phyloP scores from a whole-genome alignment of 169 alveolate genomes.

The Plasmodium reichenowi region DNA sequence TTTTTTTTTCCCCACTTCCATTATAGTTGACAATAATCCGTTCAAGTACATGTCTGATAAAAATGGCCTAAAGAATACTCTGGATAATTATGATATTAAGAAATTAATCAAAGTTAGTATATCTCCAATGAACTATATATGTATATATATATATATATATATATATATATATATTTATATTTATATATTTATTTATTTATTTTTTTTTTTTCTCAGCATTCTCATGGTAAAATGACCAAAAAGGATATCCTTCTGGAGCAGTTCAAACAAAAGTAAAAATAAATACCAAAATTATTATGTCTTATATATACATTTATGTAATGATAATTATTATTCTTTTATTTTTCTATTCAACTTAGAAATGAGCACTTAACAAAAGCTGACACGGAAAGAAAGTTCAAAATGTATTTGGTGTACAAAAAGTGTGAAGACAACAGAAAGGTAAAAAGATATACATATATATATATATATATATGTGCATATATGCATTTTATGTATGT shows the following conservation, averaged over 20 bases:
- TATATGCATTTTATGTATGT: too few relatives aligned
- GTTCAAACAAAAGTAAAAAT: slow-evolving; percentile 35
- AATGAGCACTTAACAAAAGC: slow-evolving; percentile 73
- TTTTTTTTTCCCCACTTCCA: background rate
- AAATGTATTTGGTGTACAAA: slow-evolving; percentile 40
- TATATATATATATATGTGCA: background rate
- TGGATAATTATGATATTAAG: slow-evolving; percentile 68
- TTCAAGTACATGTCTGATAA: slow-evolving; percentile 52
- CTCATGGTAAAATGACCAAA: slow-evolving; percentile 72
- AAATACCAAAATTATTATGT: background rate
- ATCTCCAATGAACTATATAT: background rate
- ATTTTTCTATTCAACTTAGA: slow-evolving; percentile 11
- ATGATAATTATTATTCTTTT: background rate
- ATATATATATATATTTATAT: background rate
- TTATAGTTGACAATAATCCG: slow-evolving; percentile 74
- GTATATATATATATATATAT: background rate
- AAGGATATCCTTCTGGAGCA: slow-evolving; percentile 74
- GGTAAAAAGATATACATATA: slow-evolving; percentile 21
- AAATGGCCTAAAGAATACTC: slow-evolving; percentile 30
- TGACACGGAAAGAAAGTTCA: slow-evolving; percentile 68
- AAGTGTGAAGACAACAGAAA: slow-evolving; percentile 72
- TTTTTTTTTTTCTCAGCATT: slow-evolving; percentile 55
- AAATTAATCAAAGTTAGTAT: slow-evolving; percentile 69
- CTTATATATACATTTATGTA: background rate
- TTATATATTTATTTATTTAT: background rate